These are phyloP conservation scores for Dictyostelium purpureum DNA, from an alignment of 78 protist species.

Conservation along the genomic window DNA sequence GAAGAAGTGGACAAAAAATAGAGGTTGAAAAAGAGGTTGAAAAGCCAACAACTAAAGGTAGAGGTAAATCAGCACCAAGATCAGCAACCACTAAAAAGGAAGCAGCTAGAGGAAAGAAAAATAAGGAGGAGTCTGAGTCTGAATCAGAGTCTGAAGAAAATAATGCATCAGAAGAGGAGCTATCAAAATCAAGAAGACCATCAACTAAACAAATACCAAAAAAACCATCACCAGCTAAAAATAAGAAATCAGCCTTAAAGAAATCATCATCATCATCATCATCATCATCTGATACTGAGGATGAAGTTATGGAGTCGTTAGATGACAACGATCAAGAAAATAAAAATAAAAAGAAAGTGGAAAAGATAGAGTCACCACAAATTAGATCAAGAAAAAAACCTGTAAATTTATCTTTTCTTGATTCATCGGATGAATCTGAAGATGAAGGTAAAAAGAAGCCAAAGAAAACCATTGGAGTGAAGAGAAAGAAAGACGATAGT, in stretches of 20 bases:
- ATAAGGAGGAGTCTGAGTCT: neutral
- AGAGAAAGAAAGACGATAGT: conserved; percentile 52
- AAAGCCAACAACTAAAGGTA: neutral
- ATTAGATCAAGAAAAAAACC: neutral
- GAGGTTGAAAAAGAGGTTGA: neutral
- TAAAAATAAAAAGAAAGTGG: neutral
- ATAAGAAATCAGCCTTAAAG: no score
- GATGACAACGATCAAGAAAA: no score
- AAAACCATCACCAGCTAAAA: no score
- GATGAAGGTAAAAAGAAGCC: conserved; percentile 18
- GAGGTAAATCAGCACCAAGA: neutral
- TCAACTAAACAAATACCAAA: neutral
- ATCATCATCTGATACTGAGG: no score
- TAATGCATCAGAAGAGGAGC: neutral
- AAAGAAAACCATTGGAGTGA: neutral
- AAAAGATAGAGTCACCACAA: neutral
- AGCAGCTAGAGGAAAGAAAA: neutral
- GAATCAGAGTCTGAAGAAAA: neutral
- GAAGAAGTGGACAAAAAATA: neutral
- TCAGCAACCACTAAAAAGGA: neutral
- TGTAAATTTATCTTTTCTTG: neutral
- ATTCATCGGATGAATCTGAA: neutral
- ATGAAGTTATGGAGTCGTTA: no score
- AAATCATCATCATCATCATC: no score
- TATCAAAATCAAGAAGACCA: neutral